Conservation (phyloP, 495 filamentous ascomycete species). For the Penicillium silybi region DNA sequence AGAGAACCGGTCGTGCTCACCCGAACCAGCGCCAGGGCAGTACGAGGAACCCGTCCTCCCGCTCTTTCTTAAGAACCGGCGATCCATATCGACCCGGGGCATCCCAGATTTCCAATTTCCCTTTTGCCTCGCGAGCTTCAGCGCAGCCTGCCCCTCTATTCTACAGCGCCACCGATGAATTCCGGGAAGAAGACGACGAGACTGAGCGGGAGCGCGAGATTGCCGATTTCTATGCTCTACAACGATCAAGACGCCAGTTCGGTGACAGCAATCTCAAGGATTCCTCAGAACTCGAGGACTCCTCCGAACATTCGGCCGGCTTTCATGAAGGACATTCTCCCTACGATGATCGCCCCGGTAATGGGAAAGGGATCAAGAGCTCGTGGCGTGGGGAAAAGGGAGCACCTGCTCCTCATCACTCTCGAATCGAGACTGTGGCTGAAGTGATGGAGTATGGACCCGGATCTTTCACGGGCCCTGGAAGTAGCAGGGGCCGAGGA, state of each 20-base stretch:
- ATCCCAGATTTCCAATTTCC: slow-evolving; percentile 69
- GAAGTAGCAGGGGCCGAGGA: slow-evolving; percentile 57
- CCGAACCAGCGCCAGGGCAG: slow-evolving; percentile 36
- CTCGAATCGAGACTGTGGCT: slow-evolving; percentile 27
- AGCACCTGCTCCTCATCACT: slow-evolving; percentile 12
- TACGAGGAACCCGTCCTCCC: slow-evolving; percentile 44
- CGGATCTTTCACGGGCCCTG: slow-evolving; percentile 35
- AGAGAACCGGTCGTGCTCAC: slow-evolving; percentile 47
- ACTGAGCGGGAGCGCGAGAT: slow-evolving; percentile 88
- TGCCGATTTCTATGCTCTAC: slow-evolving; percentile 87
- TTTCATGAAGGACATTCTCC: slow-evolving; percentile 47
- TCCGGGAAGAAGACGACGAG: slow-evolving; percentile 85
- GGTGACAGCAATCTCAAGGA: slow-evolving; percentile 74
- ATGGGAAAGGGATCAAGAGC: slow-evolving; percentile 48
- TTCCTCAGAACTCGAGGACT: slow-evolving; percentile 74
- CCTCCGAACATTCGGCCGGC: slow-evolving; percentile 55
- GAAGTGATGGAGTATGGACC: slow-evolving; percentile 29
- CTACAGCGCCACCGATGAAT: slow-evolving; percentile 77
- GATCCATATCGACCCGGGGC: slow-evolving; percentile 70
- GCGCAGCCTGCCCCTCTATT: slow-evolving; percentile 83
- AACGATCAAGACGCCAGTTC: slow-evolving; percentile 83
- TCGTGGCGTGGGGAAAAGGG: slow-evolving; percentile 50
- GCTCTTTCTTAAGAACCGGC: slow-evolving; percentile 47
- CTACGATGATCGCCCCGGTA: slow-evolving; percentile 31
- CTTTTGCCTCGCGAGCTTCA: slow-evolving; percentile 70